Conservation (phyloP, 257 asterid genomes). For the Solanum etuberosum region DNA sequence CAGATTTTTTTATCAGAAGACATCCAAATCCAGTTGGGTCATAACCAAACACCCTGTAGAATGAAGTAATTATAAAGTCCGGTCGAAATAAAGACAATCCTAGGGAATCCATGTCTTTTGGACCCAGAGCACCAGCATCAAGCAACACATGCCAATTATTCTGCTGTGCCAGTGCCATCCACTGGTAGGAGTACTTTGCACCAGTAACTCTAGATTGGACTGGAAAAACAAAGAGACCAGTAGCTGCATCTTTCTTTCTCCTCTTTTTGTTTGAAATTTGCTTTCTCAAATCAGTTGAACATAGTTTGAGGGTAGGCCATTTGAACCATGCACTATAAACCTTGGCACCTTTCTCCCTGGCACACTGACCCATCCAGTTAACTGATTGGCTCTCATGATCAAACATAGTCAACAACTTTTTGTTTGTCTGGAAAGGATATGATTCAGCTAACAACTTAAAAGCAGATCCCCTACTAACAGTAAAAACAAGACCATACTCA, state of each 20-base stretch:
- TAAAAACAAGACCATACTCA: conserved; percentile 94
- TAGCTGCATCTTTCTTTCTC: conserved; percentile 84
- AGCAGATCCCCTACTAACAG: conserved; percentile 98
- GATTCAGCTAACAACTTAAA: conserved; percentile 87
- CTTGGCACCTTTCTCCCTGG: conserved; percentile 92
- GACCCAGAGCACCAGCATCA: conserved; percentile 98
- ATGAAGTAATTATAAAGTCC: conserved; percentile 90
- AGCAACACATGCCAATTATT: conserved; percentile 98
- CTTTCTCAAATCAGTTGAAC: conserved; percentile 89
- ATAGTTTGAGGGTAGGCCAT: conserved; percentile 94
- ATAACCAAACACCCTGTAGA: conserved; percentile 89
- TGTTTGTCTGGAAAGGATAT: conserved; percentile 92
- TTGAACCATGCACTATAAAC: conserved; percentile 94
- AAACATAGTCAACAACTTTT: conserved; percentile 86
- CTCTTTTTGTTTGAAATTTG: conserved; percentile 76
- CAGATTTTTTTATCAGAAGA: conserved; percentile 90
- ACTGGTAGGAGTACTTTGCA: conserved; percentile 92
- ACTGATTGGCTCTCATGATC: conserved; percentile 98
- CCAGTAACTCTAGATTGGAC: conserved; percentile 97
- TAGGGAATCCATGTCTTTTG: conserved; percentile 97
- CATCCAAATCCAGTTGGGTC: conserved; percentile 99
- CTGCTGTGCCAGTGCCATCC: conserved; percentile 99
- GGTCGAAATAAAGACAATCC: conserved; percentile 94
- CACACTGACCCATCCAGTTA: conserved; percentile 96
- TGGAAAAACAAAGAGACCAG: conserved; percentile 93